Conservation (phyloP, 805 yeast species). For the Metschnikowia shivogae region DNA sequence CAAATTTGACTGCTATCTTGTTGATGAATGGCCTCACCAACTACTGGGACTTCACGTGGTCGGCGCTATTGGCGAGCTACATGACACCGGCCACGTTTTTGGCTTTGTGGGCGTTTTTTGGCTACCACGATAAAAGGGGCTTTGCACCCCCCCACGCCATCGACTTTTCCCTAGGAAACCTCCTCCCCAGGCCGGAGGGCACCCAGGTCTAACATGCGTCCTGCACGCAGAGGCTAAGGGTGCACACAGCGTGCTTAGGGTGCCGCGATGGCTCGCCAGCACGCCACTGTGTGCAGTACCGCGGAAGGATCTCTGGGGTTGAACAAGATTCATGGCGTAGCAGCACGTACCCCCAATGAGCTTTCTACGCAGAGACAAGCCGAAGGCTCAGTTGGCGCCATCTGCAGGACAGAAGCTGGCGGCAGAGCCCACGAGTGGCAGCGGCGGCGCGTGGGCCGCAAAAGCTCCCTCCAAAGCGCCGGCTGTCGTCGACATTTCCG, state of each 20-base stretch:
- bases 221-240: too few species aligned
- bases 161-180: constrained; percentile 3
- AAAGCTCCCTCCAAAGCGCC: too few species aligned
- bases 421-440: neutral
- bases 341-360: constrained; percentile 15
- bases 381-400: constrained; percentile 14
- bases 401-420: constrained; percentile 5
- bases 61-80: constrained; percentile 11
- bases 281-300: neutral
- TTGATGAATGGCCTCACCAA: constrained; percentile 16
- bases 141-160: neutral
- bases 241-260: neutral
- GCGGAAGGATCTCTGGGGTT: constrained; percentile 5
- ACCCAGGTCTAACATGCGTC: neutral
- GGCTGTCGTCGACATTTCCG: too few species aligned
- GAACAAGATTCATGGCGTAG: neutral
- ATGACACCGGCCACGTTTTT: constrained; percentile 13
- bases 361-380: constrained; percentile 25
- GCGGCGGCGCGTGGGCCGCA: too few species aligned
- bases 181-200: neutral
- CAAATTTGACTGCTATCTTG: constrained; percentile 16
- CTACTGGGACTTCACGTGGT: constrained; percentile 17
- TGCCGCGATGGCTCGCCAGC: neutral
- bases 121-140: neutral
- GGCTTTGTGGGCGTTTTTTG: constrained; percentile 7